A percentile compares a stretch with the other conserved stretches of the same genome.
These are phyloP conservation scores for Penicillium sp. DNA, from an alignment of 2,329 filamentous ascomycete species.

Conservation along the genomic window DNA sequence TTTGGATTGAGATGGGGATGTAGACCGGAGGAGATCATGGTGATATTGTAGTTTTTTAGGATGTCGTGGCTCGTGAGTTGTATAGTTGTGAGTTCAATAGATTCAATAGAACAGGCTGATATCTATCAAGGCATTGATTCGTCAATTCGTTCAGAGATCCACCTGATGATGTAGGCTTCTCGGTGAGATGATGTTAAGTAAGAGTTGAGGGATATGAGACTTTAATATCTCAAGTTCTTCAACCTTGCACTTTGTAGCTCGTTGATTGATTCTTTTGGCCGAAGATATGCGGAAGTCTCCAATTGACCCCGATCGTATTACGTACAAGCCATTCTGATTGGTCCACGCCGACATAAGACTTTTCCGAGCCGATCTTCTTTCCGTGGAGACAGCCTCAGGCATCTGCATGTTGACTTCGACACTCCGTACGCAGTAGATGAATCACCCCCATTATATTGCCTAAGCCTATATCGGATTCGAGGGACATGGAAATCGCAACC, in stretches of 20 bases:
- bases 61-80: background rate
- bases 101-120: background rate
- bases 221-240: background rate
- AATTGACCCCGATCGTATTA: slow-evolving; percentile 8
- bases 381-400: background rate
- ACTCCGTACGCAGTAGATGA: too few relatives aligned
- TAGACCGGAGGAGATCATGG: slow-evolving; percentile 2
- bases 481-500: too few relatives aligned
- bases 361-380: too few relatives aligned
- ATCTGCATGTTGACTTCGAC: too few relatives aligned
- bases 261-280: slow-evolving; percentile 8
- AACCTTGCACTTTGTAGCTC: background rate
- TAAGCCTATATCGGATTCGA: background rate
- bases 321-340: slow-evolving; percentile 12
- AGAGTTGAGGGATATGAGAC: slow-evolving; percentile 1
- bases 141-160: background rate
- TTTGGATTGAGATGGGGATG: background rate
- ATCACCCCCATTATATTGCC: too few relatives aligned
- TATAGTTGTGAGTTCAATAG: background rate
- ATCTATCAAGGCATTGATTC: slow-evolving; percentile 5
- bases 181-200: slow-evolving; percentile 15
- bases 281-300: background rate
- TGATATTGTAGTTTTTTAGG: background rate
- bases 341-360: background rate
- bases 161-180: slow-evolving; percentile 3